Percentiles rank a stretch among this genome's conserved stretches.
Conservation (phyloP, 192 early-diverging fungal species). For the Piromyces sp. region DNA sequence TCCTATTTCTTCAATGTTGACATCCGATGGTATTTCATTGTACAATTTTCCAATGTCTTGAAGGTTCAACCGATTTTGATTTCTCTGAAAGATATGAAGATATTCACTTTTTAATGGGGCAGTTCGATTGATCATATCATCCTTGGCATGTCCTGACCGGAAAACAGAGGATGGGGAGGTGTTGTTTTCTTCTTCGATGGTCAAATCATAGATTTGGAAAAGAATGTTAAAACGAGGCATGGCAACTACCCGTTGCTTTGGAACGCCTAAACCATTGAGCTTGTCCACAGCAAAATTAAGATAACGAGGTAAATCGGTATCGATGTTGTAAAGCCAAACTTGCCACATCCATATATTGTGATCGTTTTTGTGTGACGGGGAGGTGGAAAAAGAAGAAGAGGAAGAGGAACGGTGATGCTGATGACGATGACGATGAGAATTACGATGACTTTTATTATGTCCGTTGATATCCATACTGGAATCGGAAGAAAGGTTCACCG, state of each 20-base stretch:
- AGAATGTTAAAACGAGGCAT: not conserved
- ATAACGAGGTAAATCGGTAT: not conserved
- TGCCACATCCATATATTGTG: not conserved
- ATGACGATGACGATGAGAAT: not conserved
- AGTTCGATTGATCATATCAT: too few relatives aligned
- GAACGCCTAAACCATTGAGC: not conserved
- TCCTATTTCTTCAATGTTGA: not conserved
- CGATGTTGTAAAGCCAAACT: not conserved
- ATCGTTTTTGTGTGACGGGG: not conserved
- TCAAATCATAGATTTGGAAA: not conserved
- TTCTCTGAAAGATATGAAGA: not conserved
- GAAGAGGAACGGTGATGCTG: not conserved
- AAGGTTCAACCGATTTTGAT: not conserved
- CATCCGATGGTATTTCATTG: not conserved
- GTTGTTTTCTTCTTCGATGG: not conserved
- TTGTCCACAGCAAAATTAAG: not conserved
- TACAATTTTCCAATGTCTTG: not conserved
- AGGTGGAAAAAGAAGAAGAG: not conserved
- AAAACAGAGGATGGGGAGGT: not conserved
- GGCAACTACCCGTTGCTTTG: not conserved
- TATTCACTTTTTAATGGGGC: too few relatives aligned
- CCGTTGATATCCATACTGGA: not conserved
- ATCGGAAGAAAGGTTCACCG: not conserved
- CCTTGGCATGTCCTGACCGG: too few relatives aligned
- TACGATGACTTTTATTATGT: not conserved